Evolutionary conservation across 208 protist genomes (phyloP), one percentile per base, ranked within the genome.

Genomic region (Wallacemonas sp.): DNA sequence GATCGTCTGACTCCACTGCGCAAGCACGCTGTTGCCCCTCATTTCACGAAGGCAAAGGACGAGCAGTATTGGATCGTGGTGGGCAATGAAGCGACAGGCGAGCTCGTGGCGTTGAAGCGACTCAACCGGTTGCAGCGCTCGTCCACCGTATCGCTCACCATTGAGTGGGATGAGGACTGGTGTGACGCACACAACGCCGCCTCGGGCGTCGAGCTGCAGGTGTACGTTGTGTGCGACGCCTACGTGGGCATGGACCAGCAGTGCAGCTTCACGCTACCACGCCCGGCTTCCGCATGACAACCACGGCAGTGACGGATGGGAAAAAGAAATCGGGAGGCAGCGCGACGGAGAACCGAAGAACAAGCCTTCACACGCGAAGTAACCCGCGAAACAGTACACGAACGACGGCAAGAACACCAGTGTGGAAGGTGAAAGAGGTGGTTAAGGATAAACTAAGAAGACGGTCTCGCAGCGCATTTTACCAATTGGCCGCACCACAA

Each of bases 1-100:
- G 79, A 85, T 64, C 76, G 88, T 5, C 83, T 93, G 21, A 92
- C 86, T 1, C 57, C 69, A 9, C 52, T 46, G 15, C 71, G 55
- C 33, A 80, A 74, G 70, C 59, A 74, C 66, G 91, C 90, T 37
- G 79, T 93, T 4, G 88, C 94, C 29, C 92, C 93, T 0, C 74
- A 58, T 36, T 98, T 97, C 68, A 81, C 90, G 0, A 97, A 97
- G 68, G 48, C 88, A 0, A 95, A 97, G 68, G 86, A 93, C 53
- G 94, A 97, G 71, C 92, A 97, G 64, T 98, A 91, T 69, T 98
- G 93, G 92, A 41, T 97, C 0, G 83, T 92, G 9, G 38, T 97
- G 6, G 92, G 89, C 9, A 73, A 96, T 66, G 80, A 91, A 59
- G 50, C 59, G 15, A 95, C 77, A 0, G 89, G 93, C 21, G 93